phyloP scores from a whole-genome alignment of 2,329 filamentous ascomycete genomes.

The Aureobasidium namibiae region DNA sequence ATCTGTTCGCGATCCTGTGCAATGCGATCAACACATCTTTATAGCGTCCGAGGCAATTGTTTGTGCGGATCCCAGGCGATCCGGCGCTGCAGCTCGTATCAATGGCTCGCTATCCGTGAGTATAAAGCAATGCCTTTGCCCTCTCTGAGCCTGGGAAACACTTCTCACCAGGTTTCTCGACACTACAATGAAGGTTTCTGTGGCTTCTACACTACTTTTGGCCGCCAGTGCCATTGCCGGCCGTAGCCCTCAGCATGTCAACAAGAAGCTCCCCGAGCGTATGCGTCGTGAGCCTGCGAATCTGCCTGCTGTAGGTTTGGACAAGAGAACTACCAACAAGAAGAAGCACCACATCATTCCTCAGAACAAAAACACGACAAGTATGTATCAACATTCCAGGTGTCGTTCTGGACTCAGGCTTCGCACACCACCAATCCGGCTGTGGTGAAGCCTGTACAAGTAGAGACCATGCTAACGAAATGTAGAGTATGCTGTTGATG shows the following conservation, averaged over 20 bases:
- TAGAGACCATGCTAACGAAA: neutral
- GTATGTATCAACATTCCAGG: conserved; percentile 7
- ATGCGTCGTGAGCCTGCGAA: neutral
- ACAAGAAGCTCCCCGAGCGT: conserved; percentile 19
- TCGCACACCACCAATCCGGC: neutral
- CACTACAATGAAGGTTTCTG: neutral
- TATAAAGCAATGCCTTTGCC: neutral
- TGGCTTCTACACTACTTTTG: conserved; percentile 7
- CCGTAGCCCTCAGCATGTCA: conserved; percentile 20
- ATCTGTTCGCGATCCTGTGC: neutral
- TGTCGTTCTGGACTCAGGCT: neutral
- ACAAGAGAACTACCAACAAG: conserved; percentile 6
- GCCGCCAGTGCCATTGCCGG: conserved; percentile 6
- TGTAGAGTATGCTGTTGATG: conserved; percentile 16
- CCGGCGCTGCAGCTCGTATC: conserved; percentile 2
- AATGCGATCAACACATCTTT: neutral
- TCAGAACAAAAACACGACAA: conserved; percentile 38
- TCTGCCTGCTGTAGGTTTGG: neutral
- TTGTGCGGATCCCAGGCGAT: neutral
- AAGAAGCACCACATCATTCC: conserved; percentile 27
- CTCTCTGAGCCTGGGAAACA: neutral
- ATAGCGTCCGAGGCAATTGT: neutral
- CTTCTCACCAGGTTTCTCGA: neutral
- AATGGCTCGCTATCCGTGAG: neutral
- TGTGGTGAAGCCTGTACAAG: neutral